A percentile compares a stretch with the other conserved stretches of the same genome.
Conservation (phyloP, 2,329 filamentous ascomycete species). For the Paramyrothecium roridum region DNA sequence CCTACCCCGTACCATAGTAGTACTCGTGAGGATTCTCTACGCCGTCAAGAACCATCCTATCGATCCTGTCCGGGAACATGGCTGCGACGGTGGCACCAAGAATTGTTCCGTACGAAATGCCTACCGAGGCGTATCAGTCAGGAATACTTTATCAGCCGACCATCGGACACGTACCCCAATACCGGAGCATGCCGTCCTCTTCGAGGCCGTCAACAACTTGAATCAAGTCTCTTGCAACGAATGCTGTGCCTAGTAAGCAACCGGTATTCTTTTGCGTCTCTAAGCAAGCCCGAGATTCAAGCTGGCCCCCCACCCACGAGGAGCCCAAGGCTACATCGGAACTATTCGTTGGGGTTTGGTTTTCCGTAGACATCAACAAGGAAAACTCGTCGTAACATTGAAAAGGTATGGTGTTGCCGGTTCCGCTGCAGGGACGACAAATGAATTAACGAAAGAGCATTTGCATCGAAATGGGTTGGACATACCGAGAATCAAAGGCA, state of each 20-base stretch:
- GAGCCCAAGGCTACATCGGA: background rate
- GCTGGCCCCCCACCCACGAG: background rate
- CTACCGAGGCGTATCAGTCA: slow-evolving; percentile 10
- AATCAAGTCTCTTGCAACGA: slow-evolving; percentile 32
- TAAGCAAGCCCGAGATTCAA: background rate
- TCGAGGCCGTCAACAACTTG: slow-evolving; percentile 28
- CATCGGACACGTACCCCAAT: slow-evolving; percentile 21
- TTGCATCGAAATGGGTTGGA: background rate
- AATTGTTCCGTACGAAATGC: slow-evolving; percentile 36
- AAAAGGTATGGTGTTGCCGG: background rate
- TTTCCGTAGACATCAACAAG: background rate
- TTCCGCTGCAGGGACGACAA: slow-evolving; percentile 7
- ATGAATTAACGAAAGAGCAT: background rate
- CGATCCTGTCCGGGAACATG: slow-evolving; percentile 39
- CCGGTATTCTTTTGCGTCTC: background rate
- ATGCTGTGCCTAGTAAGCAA: slow-evolving; percentile 22
- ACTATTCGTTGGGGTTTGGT: background rate
- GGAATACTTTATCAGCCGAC: background rate
- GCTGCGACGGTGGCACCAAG: slow-evolving; percentile 34
- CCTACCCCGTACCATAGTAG: slow-evolving; percentile 14
- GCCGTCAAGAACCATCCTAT: slow-evolving; percentile 34
- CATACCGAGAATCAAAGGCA: background rate
- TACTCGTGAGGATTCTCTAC: slow-evolving; percentile 28
- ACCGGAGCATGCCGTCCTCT: slow-evolving; percentile 25
- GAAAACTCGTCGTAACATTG: background rate